Percentiles rank a stretch among this genome's conserved stretches.
phyloP scores from a whole-genome alignment of 352 stramenopile species.

The Globisporangium emineosum region DNA sequence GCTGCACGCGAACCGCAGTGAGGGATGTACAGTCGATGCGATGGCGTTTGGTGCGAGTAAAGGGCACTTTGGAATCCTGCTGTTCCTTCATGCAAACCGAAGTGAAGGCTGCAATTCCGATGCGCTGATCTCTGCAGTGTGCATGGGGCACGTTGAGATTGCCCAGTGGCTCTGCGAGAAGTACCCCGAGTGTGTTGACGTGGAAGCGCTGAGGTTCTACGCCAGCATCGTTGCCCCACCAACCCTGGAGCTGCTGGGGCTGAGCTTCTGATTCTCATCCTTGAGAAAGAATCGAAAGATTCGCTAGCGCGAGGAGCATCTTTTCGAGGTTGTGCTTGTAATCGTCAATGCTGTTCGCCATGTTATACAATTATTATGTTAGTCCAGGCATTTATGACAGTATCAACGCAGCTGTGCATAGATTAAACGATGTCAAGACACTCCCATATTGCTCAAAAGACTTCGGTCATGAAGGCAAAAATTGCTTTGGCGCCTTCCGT shows the following conservation, averaged over 20 bases:
- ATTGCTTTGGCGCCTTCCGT: not conserved
- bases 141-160: not conserved
- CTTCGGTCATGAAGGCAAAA: not conserved
- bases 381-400: too few relatives aligned
- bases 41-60: not conserved
- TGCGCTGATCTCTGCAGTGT: not conserved
- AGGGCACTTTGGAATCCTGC: not conserved
- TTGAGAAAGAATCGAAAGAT: too few relatives aligned
- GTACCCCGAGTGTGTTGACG: not conserved
- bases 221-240: not conserved
- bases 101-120: not conserved
- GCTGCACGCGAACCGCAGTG: not conserved
- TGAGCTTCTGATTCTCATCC: too few relatives aligned
- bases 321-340: too few relatives aligned
- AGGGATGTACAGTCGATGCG: not conserved
- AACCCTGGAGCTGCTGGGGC: not conserved
- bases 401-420: too few relatives aligned
- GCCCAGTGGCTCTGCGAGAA: not conserved
- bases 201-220: not conserved
- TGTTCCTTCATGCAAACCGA: not conserved
- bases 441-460: not conserved
- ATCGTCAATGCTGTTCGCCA: too few relatives aligned
- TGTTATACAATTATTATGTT: too few relatives aligned
- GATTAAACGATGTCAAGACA: too few relatives aligned
- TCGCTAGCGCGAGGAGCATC: too few relatives aligned